phyloP scores from a whole-genome alignment of 2,329 filamentous ascomycete species.

The Sporothrix dimorphospora region DNA sequence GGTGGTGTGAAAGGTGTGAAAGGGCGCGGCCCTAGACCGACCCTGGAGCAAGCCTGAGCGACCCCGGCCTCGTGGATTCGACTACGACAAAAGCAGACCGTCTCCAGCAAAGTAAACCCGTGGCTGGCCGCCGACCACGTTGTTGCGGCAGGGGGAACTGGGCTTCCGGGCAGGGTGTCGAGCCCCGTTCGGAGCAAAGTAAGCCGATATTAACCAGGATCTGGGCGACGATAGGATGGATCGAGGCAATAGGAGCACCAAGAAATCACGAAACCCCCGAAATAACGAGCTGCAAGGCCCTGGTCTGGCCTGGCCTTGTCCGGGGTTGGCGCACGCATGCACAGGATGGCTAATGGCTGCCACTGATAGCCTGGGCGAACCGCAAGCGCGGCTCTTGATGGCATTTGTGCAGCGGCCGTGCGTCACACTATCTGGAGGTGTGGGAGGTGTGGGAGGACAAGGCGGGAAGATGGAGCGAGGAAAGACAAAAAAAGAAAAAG shows the following conservation, averaged over 20 bases:
- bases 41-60: background rate
- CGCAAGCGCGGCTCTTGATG: background rate
- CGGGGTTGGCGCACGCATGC: background rate
- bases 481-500: background rate
- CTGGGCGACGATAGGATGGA: background rate
- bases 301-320: background rate
- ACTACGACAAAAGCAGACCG: no score
- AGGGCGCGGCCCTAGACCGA: background rate
- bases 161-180: background rate
- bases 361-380: background rate
- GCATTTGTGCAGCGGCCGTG: background rate
- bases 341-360: no score
- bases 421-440: background rate
- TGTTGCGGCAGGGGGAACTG: background rate
- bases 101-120: background rate
- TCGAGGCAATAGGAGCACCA: background rate
- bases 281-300: background rate
- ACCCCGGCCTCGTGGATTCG: no score
- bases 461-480: background rate
- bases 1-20: background rate
- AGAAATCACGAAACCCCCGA: background rate
- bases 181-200: background rate
- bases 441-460: background rate
- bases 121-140: background rate
- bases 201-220: conserved; percentile 13